Evolutionary conservation across 2,329 filamentous ascomycete genomes (phyloP).

Genomic region (Hortaea werneckii): DNA sequence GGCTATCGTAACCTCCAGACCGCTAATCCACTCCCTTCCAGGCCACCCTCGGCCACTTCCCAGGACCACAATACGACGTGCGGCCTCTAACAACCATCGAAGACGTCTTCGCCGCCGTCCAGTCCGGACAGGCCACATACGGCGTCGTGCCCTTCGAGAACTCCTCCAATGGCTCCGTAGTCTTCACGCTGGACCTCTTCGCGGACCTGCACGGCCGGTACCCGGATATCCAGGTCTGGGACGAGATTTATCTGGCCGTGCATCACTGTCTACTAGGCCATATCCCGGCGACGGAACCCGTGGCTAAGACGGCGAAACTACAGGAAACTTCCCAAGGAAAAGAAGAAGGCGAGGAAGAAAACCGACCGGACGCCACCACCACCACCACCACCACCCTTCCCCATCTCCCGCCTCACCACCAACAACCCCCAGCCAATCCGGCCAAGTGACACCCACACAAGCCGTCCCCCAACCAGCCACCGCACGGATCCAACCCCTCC

Average conservation of each 20-base stretch:
- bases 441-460: slow-evolving; percentile 33
- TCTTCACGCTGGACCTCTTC: slow-evolving; percentile 81
- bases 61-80: slow-evolving; percentile 18
- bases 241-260: slow-evolving; percentile 77
- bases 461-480: slow-evolving; percentile 36
- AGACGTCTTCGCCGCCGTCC: slow-evolving; percentile 73
- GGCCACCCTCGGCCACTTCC: slow-evolving; percentile 14
- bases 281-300: background rate
- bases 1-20: background rate
- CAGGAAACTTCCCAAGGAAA: background rate
- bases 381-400: background rate
- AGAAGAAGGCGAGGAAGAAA: background rate
- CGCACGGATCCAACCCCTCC: slow-evolving; percentile 37
- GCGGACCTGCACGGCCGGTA: slow-evolving; percentile 60
- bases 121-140: slow-evolving; percentile 51
- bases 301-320: background rate
- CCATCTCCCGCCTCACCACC: too few relatives aligned
- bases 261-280: slow-evolving; percentile 73
- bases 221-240: slow-evolving; percentile 63
- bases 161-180: slow-evolving; percentile 85
- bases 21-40: slow-evolving; percentile 1
- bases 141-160: slow-evolving; percentile 95
- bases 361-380: background rate
- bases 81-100: slow-evolving; percentile 37
- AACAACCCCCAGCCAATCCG: background rate